Conservation (phyloP, 164 flowering plant genomes). For the Aristolochia fimbriata region DNA sequence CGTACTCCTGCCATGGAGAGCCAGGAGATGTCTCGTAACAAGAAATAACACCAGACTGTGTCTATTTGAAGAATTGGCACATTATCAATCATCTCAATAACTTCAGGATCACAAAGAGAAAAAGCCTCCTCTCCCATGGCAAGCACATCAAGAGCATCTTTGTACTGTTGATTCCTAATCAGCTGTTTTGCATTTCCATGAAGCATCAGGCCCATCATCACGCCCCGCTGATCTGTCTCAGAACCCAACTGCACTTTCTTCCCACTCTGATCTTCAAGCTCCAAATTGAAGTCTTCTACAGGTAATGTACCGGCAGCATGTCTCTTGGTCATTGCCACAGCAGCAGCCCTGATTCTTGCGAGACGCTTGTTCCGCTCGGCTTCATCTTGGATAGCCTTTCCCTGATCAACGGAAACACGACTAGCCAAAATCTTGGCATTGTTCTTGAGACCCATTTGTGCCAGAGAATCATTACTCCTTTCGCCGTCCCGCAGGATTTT, state of each 20-base stretch:
- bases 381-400: slow-evolving; percentile 51
- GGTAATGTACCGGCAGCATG: slow-evolving; percentile 76
- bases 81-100: slow-evolving; percentile 79
- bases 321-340: slow-evolving; percentile 50
- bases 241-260: slow-evolving; percentile 63
- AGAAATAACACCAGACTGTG: slow-evolving; percentile 94
- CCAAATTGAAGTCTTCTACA: slow-evolving; percentile 65
- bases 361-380: slow-evolving; percentile 60
- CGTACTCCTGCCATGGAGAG: slow-evolving; percentile 79
- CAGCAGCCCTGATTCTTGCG: slow-evolving; percentile 75
- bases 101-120: slow-evolving; percentile 67
- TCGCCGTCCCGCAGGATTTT: slow-evolving; percentile 57
- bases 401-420: slow-evolving; percentile 32
- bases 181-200: slow-evolving; percentile 67
- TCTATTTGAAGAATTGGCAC: slow-evolving; percentile 86
- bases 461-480: slow-evolving; percentile 25
- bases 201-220: slow-evolving; percentile 97
- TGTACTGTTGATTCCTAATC: slow-evolving; percentile 38
- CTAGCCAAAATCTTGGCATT: slow-evolving; percentile 57
- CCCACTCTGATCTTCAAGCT: slow-evolving; percentile 87
- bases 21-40: slow-evolving; percentile 81
- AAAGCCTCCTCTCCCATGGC: slow-evolving; percentile 96
- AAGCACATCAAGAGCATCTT: slow-evolving; percentile 90
- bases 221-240: slow-evolving; percentile 72
- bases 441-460: slow-evolving; percentile 56